Percentiles rank a stretch among this genome's conserved stretches.
These are phyloP conservation scores for Ascosphaera apis DNA, from an alignment of 2,329 filamentous ascomycete species.

Conservation along the genomic window DNA sequence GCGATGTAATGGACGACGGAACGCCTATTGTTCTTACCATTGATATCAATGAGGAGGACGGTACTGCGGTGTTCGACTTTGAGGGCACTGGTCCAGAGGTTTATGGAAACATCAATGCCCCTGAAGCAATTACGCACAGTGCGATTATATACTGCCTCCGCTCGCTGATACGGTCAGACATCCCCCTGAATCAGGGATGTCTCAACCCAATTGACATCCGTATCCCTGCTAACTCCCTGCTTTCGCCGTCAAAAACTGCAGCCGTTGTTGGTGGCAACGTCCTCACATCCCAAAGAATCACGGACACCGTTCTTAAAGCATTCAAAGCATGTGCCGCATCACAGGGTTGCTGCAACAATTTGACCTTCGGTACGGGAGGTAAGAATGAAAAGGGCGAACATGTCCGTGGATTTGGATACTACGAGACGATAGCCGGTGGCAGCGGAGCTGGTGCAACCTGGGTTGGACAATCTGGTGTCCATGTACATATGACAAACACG, in stretches of 20 bases:
- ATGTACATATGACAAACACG: constrained; percentile 76
- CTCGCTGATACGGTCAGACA: constrained; percentile 57
- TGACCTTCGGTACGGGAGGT: constrained; percentile 64
- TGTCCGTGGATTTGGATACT: constrained; percentile 66
- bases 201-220: constrained; percentile 51
- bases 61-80: constrained; percentile 60
- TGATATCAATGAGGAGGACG: constrained; percentile 49
- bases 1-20: constrained; percentile 75
- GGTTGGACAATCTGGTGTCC: constrained; percentile 54
- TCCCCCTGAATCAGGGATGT: constrained; percentile 72
- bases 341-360: constrained; percentile 65
- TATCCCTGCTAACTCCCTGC: constrained; percentile 49
- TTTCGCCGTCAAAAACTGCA: constrained; percentile 51
- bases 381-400: constrained; percentile 31
- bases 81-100: constrained; percentile 57
- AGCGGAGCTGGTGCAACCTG: constrained; percentile 53
- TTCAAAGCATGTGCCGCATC: constrained; percentile 58
- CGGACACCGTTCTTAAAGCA: constrained; percentile 60
- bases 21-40: constrained; percentile 54
- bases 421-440: constrained; percentile 68
- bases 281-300: constrained; percentile 55
- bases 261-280: constrained; percentile 72
- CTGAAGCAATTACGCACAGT: constrained; percentile 58
- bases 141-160: constrained; percentile 74
- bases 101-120: constrained; percentile 60